A percentile compares a stretch with the other conserved stretches of the same genome.
Conservation (phyloP, 805 yeast species). For the Zygosaccharomyces siamensis region DNA sequence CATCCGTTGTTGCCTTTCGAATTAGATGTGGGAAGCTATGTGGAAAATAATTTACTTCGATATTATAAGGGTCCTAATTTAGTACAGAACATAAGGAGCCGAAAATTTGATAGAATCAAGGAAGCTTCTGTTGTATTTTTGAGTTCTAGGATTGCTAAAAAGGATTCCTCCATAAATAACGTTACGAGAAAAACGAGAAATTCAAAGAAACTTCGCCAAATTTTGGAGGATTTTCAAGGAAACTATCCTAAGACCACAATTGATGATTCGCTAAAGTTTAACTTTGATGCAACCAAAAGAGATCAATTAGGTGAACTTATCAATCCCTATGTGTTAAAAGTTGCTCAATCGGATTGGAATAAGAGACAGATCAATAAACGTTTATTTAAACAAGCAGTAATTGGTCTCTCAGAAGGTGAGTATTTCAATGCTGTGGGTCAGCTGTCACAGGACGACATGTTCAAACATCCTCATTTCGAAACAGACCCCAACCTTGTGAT, state of each 20-base stretch:
- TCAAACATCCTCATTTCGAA: slow-evolving; percentile 25
- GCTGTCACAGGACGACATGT: slow-evolving; percentile 18
- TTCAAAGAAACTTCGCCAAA: slow-evolving; percentile 22
- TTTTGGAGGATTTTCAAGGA: slow-evolving; percentile 23
- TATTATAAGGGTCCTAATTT: neutral
- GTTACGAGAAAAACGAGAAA: slow-evolving; percentile 28
- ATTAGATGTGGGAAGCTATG: slow-evolving; percentile 15
- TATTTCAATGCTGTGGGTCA: slow-evolving; percentile 21
- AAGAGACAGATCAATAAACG: slow-evolving; percentile 18
- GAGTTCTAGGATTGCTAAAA: slow-evolving; percentile 14
- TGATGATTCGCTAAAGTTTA: slow-evolving; percentile 17
- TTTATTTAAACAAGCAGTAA: slow-evolving; percentile 11
- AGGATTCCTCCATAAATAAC: slow-evolving; percentile 5
- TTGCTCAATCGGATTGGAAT: slow-evolving; percentile 25
- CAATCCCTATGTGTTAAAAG: slow-evolving; percentile 24
- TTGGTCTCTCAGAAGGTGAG: slow-evolving; percentile 14
- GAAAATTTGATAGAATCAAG: slow-evolving; percentile 10
- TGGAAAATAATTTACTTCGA: slow-evolving; percentile 6
- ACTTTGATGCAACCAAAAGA: slow-evolving; percentile 11
- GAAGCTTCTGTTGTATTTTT: slow-evolving; percentile 14
- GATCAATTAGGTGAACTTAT: slow-evolving; percentile 16
- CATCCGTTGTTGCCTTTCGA: slow-evolving; percentile 24
- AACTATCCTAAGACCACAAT: neutral
- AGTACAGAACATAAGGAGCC: neutral
- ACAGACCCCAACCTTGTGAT: slow-evolving; percentile 23